Base-by-base conservation (phyloP, 805 yeast species). In the Metschnikowia kofuensis region DNA sequence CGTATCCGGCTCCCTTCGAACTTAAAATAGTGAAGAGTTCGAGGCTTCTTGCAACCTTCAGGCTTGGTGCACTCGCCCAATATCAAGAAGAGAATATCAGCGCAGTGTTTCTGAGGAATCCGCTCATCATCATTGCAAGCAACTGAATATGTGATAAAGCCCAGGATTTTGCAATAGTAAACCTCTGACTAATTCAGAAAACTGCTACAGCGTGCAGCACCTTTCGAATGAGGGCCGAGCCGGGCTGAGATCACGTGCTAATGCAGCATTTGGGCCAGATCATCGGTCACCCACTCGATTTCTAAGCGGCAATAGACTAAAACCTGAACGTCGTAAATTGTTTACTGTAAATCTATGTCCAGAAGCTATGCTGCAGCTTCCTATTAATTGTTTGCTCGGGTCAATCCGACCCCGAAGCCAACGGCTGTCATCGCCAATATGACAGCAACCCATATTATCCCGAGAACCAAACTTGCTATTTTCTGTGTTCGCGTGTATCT, bases 381-480 rank as follows among this genome's bases (percentile, higher is more conserved):
- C 32, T 12, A 30, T 30, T 30, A 30, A 30, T 30, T 12, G 13
- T 13, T 7, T 31, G 28, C 14, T 29, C 45, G 40, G 15, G 12
- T 42, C 35, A 54, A 41, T 1, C 70, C 70, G 1, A 68, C 47
- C 6, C 72, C 74, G 26, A 72, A 53, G 3, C 75, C 75, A 6
- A 71, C 68, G 0, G 68, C 75, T 4, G 72, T 66, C 76, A 70
- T 69, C 16, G 74, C 67, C n/a, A 69, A 38, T 8, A 68, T 61
- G 1, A 63, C 51, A 14, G 52, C 38, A 6, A 68, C 40, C 77
- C 77, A 72, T 6, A 62, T 7, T 7, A 72, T 9, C 9, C 76
- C 76, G 4, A 69, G 26, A 2, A 54, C 42, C 8, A 65, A 53
- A 52, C 74, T 67, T 34, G 59, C 39, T 1, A 62, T 11, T 52